phyloP scores from a whole-genome alignment of 2,329 filamentous ascomycete species.

The Aplosporella prunicola region DNA sequence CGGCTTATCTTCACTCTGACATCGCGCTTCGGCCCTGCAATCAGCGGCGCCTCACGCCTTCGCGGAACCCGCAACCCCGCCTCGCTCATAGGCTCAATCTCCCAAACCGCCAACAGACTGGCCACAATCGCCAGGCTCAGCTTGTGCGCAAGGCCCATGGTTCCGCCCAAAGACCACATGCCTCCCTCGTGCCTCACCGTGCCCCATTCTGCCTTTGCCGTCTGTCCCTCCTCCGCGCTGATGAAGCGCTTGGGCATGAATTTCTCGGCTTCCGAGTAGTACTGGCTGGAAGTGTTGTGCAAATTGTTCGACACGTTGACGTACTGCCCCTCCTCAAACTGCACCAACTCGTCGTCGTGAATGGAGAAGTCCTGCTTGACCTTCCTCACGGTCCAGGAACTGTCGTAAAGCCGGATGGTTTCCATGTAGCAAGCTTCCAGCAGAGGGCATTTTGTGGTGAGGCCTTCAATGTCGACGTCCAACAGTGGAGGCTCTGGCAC shows the following conservation, averaged over 20 bases:
- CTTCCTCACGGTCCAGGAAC: conserved; percentile 26
- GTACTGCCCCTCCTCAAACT: conserved; percentile 28
- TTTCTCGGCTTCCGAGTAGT: conserved; percentile 4
- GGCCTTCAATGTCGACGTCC: conserved; percentile 24
- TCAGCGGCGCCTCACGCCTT: conserved; percentile 36
- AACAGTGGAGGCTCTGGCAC: conserved; percentile 25
- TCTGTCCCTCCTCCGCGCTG: conserved; percentile 21
- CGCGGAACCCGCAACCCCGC: conserved; percentile 41
- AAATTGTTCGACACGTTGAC: conserved; percentile 28
- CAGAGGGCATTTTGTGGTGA: conserved; percentile 24
- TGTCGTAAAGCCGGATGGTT: conserved; percentile 26
- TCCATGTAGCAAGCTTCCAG: conserved; percentile 31
- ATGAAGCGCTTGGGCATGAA: conserved; percentile 21
- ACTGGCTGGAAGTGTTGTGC: conserved; percentile 23
- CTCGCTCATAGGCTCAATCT: conserved; percentile 37
- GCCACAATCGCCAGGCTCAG: conserved; percentile 43
- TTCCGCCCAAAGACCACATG: conserved; percentile 20
- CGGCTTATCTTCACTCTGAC: conserved; percentile 46
- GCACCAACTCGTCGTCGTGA: conserved; percentile 25
- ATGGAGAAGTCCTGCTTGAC: conserved; percentile 27
- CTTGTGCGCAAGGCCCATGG: conserved; percentile 40
- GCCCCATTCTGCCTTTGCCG: conserved; percentile 11
- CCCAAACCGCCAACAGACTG: conserved; percentile 46
- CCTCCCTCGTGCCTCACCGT: conserved; percentile 7
- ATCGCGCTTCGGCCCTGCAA: conserved; percentile 43